Conservation (phyloP, 345 rosid species). For the Pugionium cornutum region DNA sequence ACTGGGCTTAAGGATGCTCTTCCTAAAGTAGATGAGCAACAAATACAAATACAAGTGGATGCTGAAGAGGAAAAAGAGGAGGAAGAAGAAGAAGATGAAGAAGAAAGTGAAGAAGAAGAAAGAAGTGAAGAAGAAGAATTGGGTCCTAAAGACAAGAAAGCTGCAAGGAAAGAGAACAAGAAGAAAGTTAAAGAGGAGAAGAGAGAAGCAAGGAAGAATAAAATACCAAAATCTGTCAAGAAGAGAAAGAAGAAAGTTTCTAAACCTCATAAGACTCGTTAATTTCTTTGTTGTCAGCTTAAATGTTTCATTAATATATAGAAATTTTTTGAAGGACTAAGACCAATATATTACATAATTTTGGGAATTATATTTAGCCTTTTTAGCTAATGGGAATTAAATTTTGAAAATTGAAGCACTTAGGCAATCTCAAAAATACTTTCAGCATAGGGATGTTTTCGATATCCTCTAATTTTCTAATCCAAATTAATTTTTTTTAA, state of each 20-base stretch:
- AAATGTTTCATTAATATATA: too few species aligned
- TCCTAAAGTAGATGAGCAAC: slow-evolving; percentile 40
- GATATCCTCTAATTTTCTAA: too few species aligned
- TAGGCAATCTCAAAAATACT: too few species aligned
- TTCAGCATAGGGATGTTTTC: too few species aligned
- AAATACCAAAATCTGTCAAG: slow-evolving; percentile 88
- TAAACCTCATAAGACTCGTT: slow-evolving; percentile 71
- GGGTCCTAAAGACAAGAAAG: slow-evolving; percentile 57
- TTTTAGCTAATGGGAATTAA: too few species aligned
- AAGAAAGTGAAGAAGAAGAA: slow-evolving; percentile 42
- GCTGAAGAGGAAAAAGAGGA: slow-evolving; percentile 31
- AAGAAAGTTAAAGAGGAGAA: slow-evolving; percentile 97
- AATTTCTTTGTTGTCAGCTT: neutral
- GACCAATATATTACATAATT: too few species aligned
- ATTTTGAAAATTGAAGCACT: too few species aligned
- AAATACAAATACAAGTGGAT: slow-evolving; percentile 30
- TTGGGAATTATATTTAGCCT: too few species aligned
- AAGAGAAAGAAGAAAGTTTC: slow-evolving; percentile 82
- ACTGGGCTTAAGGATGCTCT: slow-evolving; percentile 83
- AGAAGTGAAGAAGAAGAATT: slow-evolving; percentile 43
- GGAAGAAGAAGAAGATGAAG: slow-evolving; percentile 46
- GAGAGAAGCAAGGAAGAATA: slow-evolving; percentile 82
- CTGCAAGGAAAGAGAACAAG: slow-evolving; percentile 92
- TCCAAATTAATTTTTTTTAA: too few species aligned
- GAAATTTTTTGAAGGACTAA: too few species aligned